Percentiles rank a stretch among this genome's conserved stretches.
Conservation (phyloP, 139 green algal species). For the Haematococcus lacustris region DNA sequence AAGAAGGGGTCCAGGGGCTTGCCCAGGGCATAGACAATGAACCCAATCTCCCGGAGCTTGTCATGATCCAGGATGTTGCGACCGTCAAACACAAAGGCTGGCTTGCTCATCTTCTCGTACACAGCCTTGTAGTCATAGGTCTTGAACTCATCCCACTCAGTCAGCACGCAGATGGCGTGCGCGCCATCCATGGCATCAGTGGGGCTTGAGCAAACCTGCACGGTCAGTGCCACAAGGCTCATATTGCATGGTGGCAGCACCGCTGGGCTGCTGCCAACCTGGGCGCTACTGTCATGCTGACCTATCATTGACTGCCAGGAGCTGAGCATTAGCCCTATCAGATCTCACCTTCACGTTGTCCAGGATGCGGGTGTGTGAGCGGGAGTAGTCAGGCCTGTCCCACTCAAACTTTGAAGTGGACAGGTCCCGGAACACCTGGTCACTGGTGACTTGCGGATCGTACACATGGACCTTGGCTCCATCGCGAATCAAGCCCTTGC, state of each 20-base stretch:
- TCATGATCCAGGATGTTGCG: slow-evolving; percentile 92
- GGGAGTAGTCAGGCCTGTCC: slow-evolving; percentile 74
- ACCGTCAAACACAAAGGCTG: slow-evolving; percentile 98
- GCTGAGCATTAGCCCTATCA: too few relatives aligned
- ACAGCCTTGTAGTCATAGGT: slow-evolving; percentile 67
- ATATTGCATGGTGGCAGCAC: too few relatives aligned
- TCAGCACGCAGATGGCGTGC: slow-evolving; percentile 88
- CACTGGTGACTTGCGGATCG: slow-evolving; percentile 81
- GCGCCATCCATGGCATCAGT: slow-evolving; percentile 66
- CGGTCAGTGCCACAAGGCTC: too few relatives aligned
- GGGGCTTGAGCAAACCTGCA: too few relatives aligned
- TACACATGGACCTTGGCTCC: slow-evolving; percentile 49
- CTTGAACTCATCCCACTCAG: slow-evolving; percentile 99
- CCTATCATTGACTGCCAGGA: too few relatives aligned
- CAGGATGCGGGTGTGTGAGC: slow-evolving; percentile 39
- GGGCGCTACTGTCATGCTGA: too few relatives aligned
- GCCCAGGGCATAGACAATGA: slow-evolving; percentile 95
- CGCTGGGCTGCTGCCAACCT: too few relatives aligned
- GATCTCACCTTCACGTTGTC: slow-evolving; percentile 35
- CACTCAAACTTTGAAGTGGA: slow-evolving; percentile 83
- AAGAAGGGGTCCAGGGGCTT: slow-evolving; percentile 98
- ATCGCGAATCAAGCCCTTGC: slow-evolving; percentile 74
- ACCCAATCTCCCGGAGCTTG: slow-evolving; percentile 88
- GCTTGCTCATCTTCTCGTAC: slow-evolving; percentile 90
- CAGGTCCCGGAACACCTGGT: slow-evolving; percentile 83